Evolutionary conservation across 2,329 filamentous ascomycete species (phyloP), one percentile per base, ranked within the genome.

Genomic region (Arthrobotrys iridis): DNA sequence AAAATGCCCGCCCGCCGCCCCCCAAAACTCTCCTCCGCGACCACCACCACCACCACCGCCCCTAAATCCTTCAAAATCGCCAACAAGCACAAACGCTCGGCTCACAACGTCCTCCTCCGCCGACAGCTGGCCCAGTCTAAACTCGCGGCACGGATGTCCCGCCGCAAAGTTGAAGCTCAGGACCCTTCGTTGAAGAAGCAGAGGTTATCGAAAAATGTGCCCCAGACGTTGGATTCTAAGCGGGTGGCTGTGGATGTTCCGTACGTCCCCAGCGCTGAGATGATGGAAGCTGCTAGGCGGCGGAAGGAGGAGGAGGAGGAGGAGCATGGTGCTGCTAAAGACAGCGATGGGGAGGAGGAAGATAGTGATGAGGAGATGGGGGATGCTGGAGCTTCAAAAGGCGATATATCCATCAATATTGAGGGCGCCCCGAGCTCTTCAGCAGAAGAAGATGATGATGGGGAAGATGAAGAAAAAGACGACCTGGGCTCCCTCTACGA

Each of bases 111-210:
- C 74, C 89, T 91, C 79, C 87, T 91, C 80, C 98, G 97, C 84
- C 91, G 90, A 81, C 85, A 87, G 46, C 88, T 88, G 78, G 91
- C 93, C 81, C 90, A 89, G 80, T 85, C 89, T 50, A 91, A 90
- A 79, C 89, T 92, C 80, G 91, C 93, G 79, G 87, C 89, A 80
- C 89, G 93, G 77, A 90, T 93, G 81, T 87, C 88, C 55, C 87
- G 92, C 74, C 93, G 92, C 83, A 92, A 91, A 83, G 91, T 93
- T 80, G 95, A 99, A 83, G 88, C 90, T 77, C 91, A 90, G 82
- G 88, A 97, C 80, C 93, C 94, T 1, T 87, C 88, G 72, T 83
- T 97, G 73, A 88, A 89, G 78, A 88, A 88, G 76, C 87, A 90
- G 78, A 88, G 95, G 79, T 85, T 94, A 75, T 89, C 88, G 74